Base-by-base conservation (phyloP, 768 basidiomycete genomes). In the Floccularia luteovirens region DNA sequence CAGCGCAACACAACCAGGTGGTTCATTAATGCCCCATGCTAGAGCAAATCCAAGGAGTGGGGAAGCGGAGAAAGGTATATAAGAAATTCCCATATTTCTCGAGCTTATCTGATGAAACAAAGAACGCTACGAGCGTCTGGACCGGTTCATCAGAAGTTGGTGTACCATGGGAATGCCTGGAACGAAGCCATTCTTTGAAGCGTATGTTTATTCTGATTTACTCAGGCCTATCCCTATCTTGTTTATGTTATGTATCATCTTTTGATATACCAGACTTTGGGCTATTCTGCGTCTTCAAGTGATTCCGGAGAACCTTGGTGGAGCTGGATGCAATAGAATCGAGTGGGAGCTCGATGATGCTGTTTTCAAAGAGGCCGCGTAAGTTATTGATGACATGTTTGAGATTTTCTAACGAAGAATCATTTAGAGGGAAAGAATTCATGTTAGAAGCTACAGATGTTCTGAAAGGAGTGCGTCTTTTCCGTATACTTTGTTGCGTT, bases 311-410 rank as follows among this genome's bases (percentile, higher is more conserved):
- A 72, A 74, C 32, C 68, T 89, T 28, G 90, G 91, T 33, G 90
- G 91, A 39, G 85, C 86, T 24, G 91, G 89, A 33, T 58, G 60
- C 23, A 68, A 66, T 50, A 68, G 74, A 50, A 79, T 93, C 39
- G 75, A 85, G 51, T 94, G 91, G 91, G 88, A 91, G 65, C 67
- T 93, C 16, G 91, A 94, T 58, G 91, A 94, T 66, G 90, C 90
- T 14, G 88, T 93, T 12, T 90, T 93, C 64, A 84, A 90, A 54
- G 91, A 94, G 62, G 77, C 90, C 47, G 90, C 87, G 90, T 90
- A 70, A 69, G 90, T 76, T 32, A 39, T 23, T 43, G 45, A 32
- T 16, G 21, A 40, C 41, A 30, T 36, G 38, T 24, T 33, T 45
- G 25, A 39, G 43, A 46, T 20, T 46, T 46, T 46, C 20, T 52